These are phyloP conservation scores for Scheffersomyces parashehatae DNA, from an alignment of 1,139 yeast species.

Conservation along the genomic window DNA sequence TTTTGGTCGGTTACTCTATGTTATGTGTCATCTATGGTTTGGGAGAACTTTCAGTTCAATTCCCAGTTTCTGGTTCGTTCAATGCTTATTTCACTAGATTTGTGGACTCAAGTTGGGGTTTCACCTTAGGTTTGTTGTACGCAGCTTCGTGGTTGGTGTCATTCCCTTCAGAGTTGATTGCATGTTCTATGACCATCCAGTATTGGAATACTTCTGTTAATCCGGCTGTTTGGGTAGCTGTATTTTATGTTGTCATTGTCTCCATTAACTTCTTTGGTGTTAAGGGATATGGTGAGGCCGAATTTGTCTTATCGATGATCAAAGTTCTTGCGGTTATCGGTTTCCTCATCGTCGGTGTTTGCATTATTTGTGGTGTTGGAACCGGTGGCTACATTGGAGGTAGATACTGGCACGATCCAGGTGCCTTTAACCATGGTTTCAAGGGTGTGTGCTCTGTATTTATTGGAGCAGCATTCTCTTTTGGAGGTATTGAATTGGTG, in stretches of 20 bases:
- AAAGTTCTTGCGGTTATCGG: slow-evolving; percentile 26
- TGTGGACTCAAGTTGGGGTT: slow-evolving; percentile 33
- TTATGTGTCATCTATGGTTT: slow-evolving; percentile 28
- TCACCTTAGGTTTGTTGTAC: slow-evolving; percentile 35
- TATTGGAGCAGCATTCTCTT: slow-evolving; percentile 23
- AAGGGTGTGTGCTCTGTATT: slow-evolving; percentile 24
- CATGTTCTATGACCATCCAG: slow-evolving; percentile 30
- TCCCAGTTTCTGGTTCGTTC: slow-evolving; percentile 32
- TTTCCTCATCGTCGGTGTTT: slow-evolving; percentile 23
- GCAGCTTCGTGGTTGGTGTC: slow-evolving; percentile 34
- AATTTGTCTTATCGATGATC: slow-evolving; percentile 40
- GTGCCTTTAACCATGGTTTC: slow-evolving; percentile 22
- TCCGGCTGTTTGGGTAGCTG: slow-evolving; percentile 45
- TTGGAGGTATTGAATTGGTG: slow-evolving; percentile 24
- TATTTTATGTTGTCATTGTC: slow-evolving; percentile 42
- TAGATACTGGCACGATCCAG: slow-evolving; percentile 24
- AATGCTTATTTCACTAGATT: slow-evolving; percentile 30
- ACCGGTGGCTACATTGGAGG: slow-evolving; percentile 24
- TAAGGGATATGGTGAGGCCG: slow-evolving; percentile 52
- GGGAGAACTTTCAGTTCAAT: slow-evolving; percentile 31
- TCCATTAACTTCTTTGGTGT: slow-evolving; percentile 47
- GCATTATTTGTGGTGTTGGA: slow-evolving; percentile 31
- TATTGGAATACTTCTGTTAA: slow-evolving; percentile 26
- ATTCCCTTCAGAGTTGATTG: slow-evolving; percentile 34
- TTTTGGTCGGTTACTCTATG: slow-evolving; percentile 25